Evolutionary conservation across 2,329 filamentous ascomycete genomes (phyloP).

Genomic region (Penicillium occitanis): DNA sequence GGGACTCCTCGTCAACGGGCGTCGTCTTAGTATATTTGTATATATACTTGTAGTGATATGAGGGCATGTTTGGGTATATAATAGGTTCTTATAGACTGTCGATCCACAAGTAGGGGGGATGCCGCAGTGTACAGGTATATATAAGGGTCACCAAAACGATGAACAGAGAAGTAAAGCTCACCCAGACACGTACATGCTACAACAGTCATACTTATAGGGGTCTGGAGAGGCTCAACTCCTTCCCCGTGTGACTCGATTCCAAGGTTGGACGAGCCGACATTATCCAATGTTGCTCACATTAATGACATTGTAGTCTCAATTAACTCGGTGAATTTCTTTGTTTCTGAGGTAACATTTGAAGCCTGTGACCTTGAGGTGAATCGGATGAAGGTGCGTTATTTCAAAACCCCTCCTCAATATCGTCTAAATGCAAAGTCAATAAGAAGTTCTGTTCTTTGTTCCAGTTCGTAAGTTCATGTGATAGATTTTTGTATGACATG

Average conservation of each 20-base stretch:
- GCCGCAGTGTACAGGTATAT: too few relatives aligned
- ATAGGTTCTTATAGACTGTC: neutral
- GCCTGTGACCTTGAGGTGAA: neutral
- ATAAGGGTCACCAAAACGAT: neutral
- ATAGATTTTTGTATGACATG: conserved; percentile 11
- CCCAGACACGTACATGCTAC: neutral
- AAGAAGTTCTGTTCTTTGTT: neutral
- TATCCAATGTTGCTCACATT: neutral
- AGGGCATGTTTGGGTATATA: conserved; percentile 14
- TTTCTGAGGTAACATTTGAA: neutral
- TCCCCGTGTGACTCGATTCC: neutral
- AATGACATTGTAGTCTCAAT: neutral
- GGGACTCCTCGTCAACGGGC: neutral
- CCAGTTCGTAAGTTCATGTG: conserved; percentile 4
- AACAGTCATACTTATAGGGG: neutral
- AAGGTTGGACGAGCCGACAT: neutral
- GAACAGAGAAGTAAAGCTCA: neutral
- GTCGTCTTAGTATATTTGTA: conserved; percentile 13
- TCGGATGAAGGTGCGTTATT: neutral
- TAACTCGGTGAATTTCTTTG: neutral
- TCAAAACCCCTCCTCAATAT: neutral
- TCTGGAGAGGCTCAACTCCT: neutral
- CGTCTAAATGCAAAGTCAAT: neutral
- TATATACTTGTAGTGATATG: conserved; percentile 14
- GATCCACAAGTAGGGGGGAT: too few relatives aligned